Evolutionary conservation across 1,284 basidiomycete species (phyloP), one percentile per base, ranked within the genome.

Genomic region (Moesziomyces antarcticus): DNA sequence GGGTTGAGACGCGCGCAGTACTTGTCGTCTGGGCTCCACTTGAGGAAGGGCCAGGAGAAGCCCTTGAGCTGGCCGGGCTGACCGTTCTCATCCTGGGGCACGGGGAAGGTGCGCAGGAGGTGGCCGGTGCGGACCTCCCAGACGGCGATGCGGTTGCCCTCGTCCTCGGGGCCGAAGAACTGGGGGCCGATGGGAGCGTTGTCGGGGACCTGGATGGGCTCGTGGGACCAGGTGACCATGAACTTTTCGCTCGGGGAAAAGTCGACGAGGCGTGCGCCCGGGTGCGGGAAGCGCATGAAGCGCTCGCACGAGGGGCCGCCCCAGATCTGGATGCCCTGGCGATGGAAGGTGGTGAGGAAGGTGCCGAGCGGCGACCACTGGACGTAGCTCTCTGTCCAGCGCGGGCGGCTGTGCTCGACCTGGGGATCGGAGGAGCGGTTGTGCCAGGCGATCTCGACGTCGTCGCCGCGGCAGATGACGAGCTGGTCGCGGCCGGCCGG

Each of bases 201-300:
- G 72, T 93, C 91, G 42, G 92, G 91, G 40, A 95, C 91, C 63
- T 91, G 88, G 79, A 99, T 96, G 21, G 95, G 91, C 78, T 97
- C 93, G 78, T 94, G 92, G 9, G 97, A 97, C 94, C 96, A 99
- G 44, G 97, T 99, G 79, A 97, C 93, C 74, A 99, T 87, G 86
- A 97, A 99, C 75, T 93, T 91, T 86, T 99, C 97, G 87, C 92
- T 93, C 6, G 97, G 95, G 27, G 95, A 98, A 86, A 99, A 99
- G 86, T 98, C 95, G 82, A 99, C 91, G 48, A 99, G 88, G 85
- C 95, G 94, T 78, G 96, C 94, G 65, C 96, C 89, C 11, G 95
- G 94, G 85, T 99, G 97, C 35, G 93, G 93, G 84, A 97, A 97
- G 64, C 94, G 92, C 84, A 92, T 90, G 77, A 92, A 90, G 55